Evolutionary conservation across 2,329 filamentous ascomycete genomes (phyloP).

Genomic region (Phoma sp.): DNA sequence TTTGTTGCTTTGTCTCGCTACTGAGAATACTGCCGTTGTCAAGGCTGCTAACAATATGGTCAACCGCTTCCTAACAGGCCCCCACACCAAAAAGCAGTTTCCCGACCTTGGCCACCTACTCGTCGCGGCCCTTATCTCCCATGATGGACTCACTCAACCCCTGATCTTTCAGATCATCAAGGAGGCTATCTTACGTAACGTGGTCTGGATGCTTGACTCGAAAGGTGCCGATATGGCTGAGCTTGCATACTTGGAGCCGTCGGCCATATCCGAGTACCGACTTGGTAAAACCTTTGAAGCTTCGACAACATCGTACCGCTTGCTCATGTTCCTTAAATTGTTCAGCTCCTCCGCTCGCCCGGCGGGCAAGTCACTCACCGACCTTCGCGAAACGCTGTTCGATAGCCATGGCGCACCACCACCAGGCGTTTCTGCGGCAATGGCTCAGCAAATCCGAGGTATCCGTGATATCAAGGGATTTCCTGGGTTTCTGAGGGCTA

Average conservation of each 20-base stretch:
- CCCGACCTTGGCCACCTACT: constrained; percentile 61
- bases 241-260: constrained; percentile 56
- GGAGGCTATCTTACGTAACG: constrained; percentile 60
- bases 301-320: constrained; percentile 57
- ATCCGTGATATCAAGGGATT: constrained; percentile 56
- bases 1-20: constrained; percentile 58
- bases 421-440: constrained; percentile 46
- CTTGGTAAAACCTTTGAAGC: constrained; percentile 57
- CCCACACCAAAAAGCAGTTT: constrained; percentile 52
- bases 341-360: constrained; percentile 57
- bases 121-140: constrained; percentile 57
- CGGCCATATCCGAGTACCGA: constrained; percentile 54
- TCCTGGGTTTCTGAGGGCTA: constrained; percentile 52
- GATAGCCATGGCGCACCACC: constrained; percentile 57
- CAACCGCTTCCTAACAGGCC: constrained; percentile 49
- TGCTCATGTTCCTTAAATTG: constrained; percentile 62
- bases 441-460: constrained; percentile 55
- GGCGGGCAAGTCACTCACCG: constrained; percentile 43
- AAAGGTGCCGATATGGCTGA: constrained; percentile 50
- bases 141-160: constrained; percentile 50
- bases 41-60: constrained; percentile 53
- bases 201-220: constrained; percentile 59
- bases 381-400: constrained; percentile 58
- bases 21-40: constrained; percentile 48
- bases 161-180: constrained; percentile 55